Evolutionary conservation across 2,329 filamentous ascomycete genomes (phyloP).

Genomic region (Aspergillus aculeatinus): DNA sequence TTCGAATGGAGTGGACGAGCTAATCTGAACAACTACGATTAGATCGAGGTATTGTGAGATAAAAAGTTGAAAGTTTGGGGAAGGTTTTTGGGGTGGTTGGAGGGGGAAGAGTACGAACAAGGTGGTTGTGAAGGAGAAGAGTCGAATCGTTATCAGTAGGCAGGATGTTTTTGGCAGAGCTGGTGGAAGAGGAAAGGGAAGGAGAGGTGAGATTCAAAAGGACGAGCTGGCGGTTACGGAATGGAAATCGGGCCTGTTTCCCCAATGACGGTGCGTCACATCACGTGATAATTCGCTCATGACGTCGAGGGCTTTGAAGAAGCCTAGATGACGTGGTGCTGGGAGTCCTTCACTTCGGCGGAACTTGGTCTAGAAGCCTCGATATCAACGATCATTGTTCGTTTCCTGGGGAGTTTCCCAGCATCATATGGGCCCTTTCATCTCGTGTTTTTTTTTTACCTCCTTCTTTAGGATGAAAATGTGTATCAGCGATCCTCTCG

Average conservation of each 20-base stretch:
- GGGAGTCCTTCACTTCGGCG: too few relatives aligned
- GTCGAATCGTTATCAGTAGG: not conserved
- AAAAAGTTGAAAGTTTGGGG: not conserved
- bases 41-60: not conserved
- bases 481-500: too few relatives aligned
- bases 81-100: not conserved
- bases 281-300: conserved; percentile 22
- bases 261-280: conserved; percentile 17
- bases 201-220: conserved; percentile 16
- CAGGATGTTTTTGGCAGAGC: conserved; percentile 1
- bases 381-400: too few relatives aligned
- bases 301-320: conserved; percentile 16
- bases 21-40: not conserved
- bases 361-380: too few relatives aligned
- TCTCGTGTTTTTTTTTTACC: too few relatives aligned
- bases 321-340: not conserved
- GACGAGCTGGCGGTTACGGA: conserved; percentile 20
- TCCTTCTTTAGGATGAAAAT: too few relatives aligned
- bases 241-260: not conserved
- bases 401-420: too few relatives aligned
- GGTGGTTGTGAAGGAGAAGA: not conserved
- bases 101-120: not conserved
- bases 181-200: not conserved
- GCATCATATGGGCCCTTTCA: too few relatives aligned
- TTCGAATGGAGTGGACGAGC: conserved; percentile 15